phyloP scores from a whole-genome alignment of 2,329 filamentous ascomycete species.

The Stachybotrys chartarum region DNA sequence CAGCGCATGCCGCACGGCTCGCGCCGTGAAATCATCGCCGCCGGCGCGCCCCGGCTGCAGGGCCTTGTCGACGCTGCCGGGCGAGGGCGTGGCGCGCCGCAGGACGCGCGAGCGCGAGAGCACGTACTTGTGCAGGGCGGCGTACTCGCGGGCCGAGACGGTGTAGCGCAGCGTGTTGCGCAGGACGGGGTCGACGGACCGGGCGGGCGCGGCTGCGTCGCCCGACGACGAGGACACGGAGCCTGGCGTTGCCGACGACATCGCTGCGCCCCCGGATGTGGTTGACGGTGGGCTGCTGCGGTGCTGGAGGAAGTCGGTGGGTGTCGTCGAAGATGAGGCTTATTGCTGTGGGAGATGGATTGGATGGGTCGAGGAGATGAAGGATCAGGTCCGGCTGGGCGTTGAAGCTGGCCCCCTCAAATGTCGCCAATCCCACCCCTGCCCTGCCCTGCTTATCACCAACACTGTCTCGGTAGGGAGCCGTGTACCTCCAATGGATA shows the following conservation, averaged over 20 bases:
- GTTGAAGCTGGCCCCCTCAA: too few relatives aligned
- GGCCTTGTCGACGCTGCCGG: slow-evolving; percentile 42
- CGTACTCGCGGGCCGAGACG: slow-evolving; percentile 79
- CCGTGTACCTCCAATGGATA: too few relatives aligned
- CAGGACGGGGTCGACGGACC: slow-evolving; percentile 58
- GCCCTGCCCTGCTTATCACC: too few relatives aligned
- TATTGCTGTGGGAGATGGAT: too few relatives aligned
- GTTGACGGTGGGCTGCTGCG: too few relatives aligned
- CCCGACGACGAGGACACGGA: not conserved
- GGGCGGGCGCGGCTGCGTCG: slow-evolving; percentile 9
- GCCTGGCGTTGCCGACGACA: slow-evolving; percentile 2
- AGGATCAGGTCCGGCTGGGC: too few relatives aligned
- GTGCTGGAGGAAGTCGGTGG: too few relatives aligned
- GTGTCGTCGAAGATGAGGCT: too few relatives aligned
- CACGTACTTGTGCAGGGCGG: slow-evolving; percentile 74
- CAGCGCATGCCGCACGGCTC: slow-evolving; percentile 62
- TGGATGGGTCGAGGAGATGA: too few relatives aligned
- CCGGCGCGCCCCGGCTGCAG: slow-evolving; percentile 22
- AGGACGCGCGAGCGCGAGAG: slow-evolving; percentile 62
- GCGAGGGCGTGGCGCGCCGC: slow-evolving; percentile 46
- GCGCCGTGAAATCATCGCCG: slow-evolving; percentile 61
- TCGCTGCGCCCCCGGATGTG: not conserved
- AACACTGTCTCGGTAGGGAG: too few relatives aligned
- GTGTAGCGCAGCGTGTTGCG: slow-evolving; percentile 85
- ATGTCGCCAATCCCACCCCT: too few relatives aligned